Evolutionary conservation across 116 monocot species (phyloP), one percentile per base, ranked within the genome.

Genomic region (Trichopus zeylanicus): DNA sequence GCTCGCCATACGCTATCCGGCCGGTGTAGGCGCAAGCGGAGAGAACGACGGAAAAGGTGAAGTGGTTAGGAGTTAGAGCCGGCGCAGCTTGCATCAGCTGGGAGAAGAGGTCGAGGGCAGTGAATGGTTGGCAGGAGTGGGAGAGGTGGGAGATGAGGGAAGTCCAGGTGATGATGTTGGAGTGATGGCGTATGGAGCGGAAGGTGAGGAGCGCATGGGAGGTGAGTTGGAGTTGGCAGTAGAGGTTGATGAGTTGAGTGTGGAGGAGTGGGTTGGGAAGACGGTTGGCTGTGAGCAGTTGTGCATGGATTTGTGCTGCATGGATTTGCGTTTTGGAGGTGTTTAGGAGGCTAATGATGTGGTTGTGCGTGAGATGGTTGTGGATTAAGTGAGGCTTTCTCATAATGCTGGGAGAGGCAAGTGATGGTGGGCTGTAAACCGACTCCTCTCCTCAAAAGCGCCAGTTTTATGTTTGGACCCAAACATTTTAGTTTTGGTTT

Each of bases 221-320:
- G 56, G 34, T 29, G 22, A 20, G 57, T 48, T 57, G 63, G 25
- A n/a, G 31, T n/a, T 15, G 23, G 33, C 68, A 30, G 46, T 69
- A 75, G 57, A 68, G 58, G 63, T 57, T 57, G 75, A 75, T 58
- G 63, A 75, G 75, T 13, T 68, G 56, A 26, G 63, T 62, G 64
- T 52, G 63, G 29, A 75, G 75, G 52, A 63, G 26, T 20, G 75
- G 63, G 52, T 39, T 16, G 51, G 42, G 30, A 29, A 68, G 51
- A 52, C 15, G 24, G 68, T 51, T 37, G 33, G 37, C 3, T 30
- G 53, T 48, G 57, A 58, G 24, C 51, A 68, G 51, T 16, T 68
- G 62, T 52, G 58, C 48, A 35, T 75, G 75, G 56, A 67, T 48
- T 39, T 68, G 68, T 20, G 34, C 6, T 13, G 58, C 57, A 7